Conservation (phyloP, 1,284 basidiomycete species). For the Mycosarcoma mackinlayi region DNA sequence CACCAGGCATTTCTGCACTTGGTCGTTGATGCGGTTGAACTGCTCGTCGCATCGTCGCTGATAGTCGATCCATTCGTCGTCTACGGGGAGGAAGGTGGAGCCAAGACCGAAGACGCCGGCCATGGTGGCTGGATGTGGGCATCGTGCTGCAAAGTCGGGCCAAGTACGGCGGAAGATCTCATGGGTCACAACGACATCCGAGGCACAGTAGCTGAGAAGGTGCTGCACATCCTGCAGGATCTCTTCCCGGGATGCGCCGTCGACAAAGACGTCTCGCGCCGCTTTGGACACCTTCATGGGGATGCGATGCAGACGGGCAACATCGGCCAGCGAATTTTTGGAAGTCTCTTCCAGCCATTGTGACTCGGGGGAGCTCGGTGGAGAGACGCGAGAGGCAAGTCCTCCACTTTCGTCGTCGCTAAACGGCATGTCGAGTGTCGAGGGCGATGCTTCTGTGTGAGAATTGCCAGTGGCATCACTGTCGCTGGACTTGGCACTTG, state of each 20-base stretch:
- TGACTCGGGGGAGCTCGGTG: conserved; percentile 16
- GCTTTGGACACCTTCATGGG: conserved; percentile 81
- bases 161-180: conserved; percentile 82
- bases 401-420: conserved; percentile 43
- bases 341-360: conserved; percentile 92
- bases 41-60: conserved; percentile 80
- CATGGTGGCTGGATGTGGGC: conserved; percentile 92
- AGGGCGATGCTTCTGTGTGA: conserved; percentile 12
- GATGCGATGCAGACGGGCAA: conserved; percentile 88
- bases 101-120: conserved; percentile 93
- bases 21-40: conserved; percentile 80
- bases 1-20: conserved; percentile 77
- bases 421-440: conserved; percentile 41
- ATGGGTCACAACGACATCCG: conserved; percentile 86
- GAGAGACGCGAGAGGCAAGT: conserved; percentile 25
- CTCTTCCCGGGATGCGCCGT: conserved; percentile 74
- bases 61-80: conserved; percentile 88
- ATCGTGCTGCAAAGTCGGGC: conserved; percentile 84
- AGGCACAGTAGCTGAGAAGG: conserved; percentile 88
- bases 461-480: conserved; percentile 1
- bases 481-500: conserved; percentile 2
- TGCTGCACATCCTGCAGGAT: conserved; percentile 78
- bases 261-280: conserved; percentile 79
- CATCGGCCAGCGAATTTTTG: conserved; percentile 89
- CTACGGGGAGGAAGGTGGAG: conserved; percentile 88